A percentile compares a stretch with the other conserved stretches of the same genome.
phyloP scores from a whole-genome alignment of 192 early-diverging fungal genomes.

The Umbelopsis sp. region DNA sequence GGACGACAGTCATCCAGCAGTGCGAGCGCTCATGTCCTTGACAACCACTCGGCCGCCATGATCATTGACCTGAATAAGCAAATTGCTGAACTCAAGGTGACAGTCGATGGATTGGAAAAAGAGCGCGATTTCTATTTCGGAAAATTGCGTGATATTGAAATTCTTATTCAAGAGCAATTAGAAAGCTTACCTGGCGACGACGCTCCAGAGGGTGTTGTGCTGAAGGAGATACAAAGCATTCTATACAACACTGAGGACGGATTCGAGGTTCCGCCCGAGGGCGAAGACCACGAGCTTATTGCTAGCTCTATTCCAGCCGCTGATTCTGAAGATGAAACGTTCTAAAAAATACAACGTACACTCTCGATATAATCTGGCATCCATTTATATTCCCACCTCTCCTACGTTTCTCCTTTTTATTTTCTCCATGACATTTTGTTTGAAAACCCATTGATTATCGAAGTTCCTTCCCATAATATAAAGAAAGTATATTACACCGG shows the following conservation, averaged over 20 bases:
- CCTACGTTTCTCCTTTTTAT: too few relatives aligned
- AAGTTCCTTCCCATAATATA: too few relatives aligned
- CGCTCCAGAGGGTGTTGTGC: slow-evolving; percentile 49
- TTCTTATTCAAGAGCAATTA: slow-evolving; percentile 81
- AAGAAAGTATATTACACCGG: too few relatives aligned
- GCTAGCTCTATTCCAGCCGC: slow-evolving; percentile 22
- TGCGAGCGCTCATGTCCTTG: slow-evolving; percentile 27
- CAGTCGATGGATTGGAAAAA: slow-evolving; percentile 92
- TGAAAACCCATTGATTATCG: too few relatives aligned
- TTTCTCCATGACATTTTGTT: too few relatives aligned
- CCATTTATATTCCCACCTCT: too few relatives aligned
- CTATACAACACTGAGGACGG: slow-evolving; percentile 93
- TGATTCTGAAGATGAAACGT: slow-evolving; percentile 65
- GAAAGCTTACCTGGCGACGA: slow-evolving; percentile 60
- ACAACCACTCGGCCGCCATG: slow-evolving; percentile 61
- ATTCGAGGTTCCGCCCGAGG: slow-evolving; percentile 76
- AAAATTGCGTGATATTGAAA: slow-evolving; percentile 94
- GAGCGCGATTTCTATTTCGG: slow-evolving; percentile 97
- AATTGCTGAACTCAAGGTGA: slow-evolving; percentile 77
- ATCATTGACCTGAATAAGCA: slow-evolving; percentile 79
- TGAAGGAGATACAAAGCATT: slow-evolving; percentile 83
- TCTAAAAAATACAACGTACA: slow-evolving; percentile 42
- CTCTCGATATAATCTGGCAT: too few relatives aligned
- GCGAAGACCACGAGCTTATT: slow-evolving; percentile 34
- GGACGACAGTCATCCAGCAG: slow-evolving; percentile 36